Percentiles rank a stretch among this genome's conserved stretches.
These are phyloP conservation scores for Ramaria rubella DNA, from an alignment of 768 basidiomycete species.

Conservation along the genomic window DNA sequence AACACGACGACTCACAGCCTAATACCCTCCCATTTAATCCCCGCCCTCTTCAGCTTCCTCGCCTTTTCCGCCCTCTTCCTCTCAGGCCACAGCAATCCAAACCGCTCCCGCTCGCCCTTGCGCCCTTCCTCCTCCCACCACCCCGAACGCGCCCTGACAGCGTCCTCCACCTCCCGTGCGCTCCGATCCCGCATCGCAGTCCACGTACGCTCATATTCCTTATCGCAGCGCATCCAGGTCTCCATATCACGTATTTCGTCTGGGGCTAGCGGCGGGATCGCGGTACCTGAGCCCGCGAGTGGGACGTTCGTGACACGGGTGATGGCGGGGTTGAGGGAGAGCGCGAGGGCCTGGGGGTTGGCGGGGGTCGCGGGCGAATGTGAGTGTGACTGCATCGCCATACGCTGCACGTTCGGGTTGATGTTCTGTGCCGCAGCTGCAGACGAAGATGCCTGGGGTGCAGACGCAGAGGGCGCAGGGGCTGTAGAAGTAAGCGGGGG, in stretches of 20 bases:
- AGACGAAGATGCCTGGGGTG: not conserved
- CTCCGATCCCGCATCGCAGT: conserved; percentile 47
- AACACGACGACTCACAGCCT: conserved; percentile 55
- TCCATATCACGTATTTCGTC: conserved; percentile 48
- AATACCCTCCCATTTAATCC: conserved; percentile 56
- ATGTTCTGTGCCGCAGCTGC: not conserved
- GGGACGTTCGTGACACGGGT: conserved; percentile 61
- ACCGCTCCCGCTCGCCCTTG: conserved; percentile 33
- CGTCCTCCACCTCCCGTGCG: conserved; percentile 39
- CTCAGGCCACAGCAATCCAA: conserved; percentile 52
- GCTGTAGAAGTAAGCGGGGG: too few species aligned
- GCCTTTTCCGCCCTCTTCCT: conserved; percentile 35
- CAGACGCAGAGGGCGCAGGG: not conserved
- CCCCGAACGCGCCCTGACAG: conserved; percentile 23
- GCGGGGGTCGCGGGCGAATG: conserved; percentile 14
- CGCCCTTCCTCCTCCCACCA: conserved; percentile 61
- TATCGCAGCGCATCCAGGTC: conserved; percentile 59
- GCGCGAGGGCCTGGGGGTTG: conserved; percentile 16
- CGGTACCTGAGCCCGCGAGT: conserved; percentile 41
- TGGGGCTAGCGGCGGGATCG: conserved; percentile 47
- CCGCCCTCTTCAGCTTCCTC: conserved; percentile 41
- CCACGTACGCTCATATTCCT: conserved; percentile 44
- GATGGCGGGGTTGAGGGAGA: conserved; percentile 44
- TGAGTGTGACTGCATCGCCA: not conserved
- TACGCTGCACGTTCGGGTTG: conserved; percentile 6